Evolutionary conservation across 1,284 basidiomycete species (phyloP).

Genomic region (Ustilago nuda): DNA sequence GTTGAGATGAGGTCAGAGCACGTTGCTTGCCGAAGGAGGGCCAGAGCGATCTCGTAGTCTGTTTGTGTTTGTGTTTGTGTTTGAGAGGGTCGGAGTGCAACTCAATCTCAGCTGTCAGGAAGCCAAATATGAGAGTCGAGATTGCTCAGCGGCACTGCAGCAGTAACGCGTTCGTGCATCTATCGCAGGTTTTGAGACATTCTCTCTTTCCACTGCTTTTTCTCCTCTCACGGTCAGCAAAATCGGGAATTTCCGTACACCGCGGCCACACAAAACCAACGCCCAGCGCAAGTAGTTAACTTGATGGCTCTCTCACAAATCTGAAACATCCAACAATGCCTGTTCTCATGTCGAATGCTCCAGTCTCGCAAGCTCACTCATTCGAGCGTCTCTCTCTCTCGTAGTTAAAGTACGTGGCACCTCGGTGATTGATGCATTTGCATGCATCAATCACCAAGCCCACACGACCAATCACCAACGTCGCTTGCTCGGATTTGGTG

Average conservation of each 20-base stretch:
- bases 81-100: neutral
- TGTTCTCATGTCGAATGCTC: neutral
- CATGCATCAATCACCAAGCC: no score
- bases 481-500: no score
- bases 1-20: neutral
- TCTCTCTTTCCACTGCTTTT: neutral
- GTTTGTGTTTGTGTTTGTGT: neutral
- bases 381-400: neutral
- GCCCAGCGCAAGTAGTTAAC: constrained; percentile 11
- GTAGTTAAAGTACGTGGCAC: no score
- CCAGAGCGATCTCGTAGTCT: neutral
- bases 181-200: constrained; percentile 19
- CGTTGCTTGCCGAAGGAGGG: neutral
- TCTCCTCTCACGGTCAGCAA: neutral
- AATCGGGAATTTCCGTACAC: constrained; percentile 1
- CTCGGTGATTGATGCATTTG: no score
- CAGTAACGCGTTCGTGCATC: neutral
- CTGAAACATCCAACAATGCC: constrained; percentile 7
- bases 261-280: neutral
- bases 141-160: neutral
- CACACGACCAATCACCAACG: no score
- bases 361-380: constrained; percentile 2
- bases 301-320: neutral
- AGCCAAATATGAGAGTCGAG: neutral
- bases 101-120: neutral